phyloP scores from a whole-genome alignment of 129 eudicot genomes.

The Helianthus tuberosus region DNA sequence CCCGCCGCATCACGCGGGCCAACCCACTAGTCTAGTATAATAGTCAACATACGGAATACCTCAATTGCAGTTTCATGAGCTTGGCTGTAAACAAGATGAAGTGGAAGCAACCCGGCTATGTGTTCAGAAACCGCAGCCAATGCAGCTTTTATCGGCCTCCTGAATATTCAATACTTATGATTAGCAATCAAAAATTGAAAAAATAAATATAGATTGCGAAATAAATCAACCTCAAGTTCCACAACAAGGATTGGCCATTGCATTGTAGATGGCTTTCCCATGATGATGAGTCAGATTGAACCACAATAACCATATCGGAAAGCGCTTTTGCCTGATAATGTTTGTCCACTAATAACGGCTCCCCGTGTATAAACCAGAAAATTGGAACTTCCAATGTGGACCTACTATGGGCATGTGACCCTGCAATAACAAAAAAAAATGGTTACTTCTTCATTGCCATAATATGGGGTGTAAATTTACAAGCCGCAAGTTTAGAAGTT shows the following conservation, averaged over 20 bases:
- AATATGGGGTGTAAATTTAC: slow-evolving; percentile 6
- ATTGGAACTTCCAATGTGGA: slow-evolving; percentile 84
- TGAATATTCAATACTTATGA: slow-evolving; percentile 27
- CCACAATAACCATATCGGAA: slow-evolving; percentile 94
- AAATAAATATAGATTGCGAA: background rate
- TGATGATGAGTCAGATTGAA: slow-evolving; percentile 82
- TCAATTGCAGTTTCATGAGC: slow-evolving; percentile 97
- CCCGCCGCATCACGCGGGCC: too few species aligned
- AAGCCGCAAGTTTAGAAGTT: slow-evolving; percentile 1
- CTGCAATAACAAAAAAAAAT: slow-evolving; percentile 49
- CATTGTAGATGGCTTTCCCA: slow-evolving; percentile 98
- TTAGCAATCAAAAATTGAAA: slow-evolving; percentile 4
- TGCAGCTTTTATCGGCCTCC: slow-evolving; percentile 99
- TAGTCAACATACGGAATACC: slow-evolving; percentile 45
- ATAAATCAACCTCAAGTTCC: slow-evolving; percentile 75
- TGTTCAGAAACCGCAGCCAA: slow-evolving; percentile 90
- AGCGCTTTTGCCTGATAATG: slow-evolving; percentile 96
- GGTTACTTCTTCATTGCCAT: slow-evolving; percentile 3
- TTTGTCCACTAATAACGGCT: slow-evolving; percentile 86
- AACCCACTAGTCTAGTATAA: background rate
- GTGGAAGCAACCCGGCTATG: slow-evolving; percentile 91
- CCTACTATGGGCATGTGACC: slow-evolving; percentile 86
- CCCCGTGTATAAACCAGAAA: slow-evolving; percentile 92
- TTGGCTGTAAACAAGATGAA: slow-evolving; percentile 91
- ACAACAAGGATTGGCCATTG: slow-evolving; percentile 75